Base-by-base conservation (phyloP, 306 rosid genomes). In the Glycine soja region DNA sequence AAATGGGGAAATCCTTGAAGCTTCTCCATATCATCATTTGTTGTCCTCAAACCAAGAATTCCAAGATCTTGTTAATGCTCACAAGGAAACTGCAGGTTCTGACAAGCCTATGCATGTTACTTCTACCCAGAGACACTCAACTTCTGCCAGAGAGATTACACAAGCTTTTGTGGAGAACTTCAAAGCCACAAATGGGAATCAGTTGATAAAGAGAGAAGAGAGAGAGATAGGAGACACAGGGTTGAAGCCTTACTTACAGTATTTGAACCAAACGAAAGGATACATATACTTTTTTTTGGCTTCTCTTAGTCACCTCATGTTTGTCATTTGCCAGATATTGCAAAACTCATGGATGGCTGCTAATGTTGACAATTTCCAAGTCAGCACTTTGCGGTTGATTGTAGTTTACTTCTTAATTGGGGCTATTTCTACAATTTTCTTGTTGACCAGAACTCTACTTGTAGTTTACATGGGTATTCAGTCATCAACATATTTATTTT, bases 261-360 rank as follows among this genome's bases (percentile, higher is more conserved):
- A 89, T 56, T n/a, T 89, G 78, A 89, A 87, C 40, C 87, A 79
- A 8, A 62, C 16, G 53, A 83, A 76, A 71, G 89, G 90, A 4
- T 83, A 78, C 61, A 50, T 85, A 42, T 53, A 75, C 81, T 79
- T 83, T 63, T 59, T 47, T 43, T 24, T 58, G 38, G 50, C 86
- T 19, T 30, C 70, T 3, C 10, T 87, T 58, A 9, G 71, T 52
- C 81, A 81, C 52, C 40, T 78, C 3, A 0, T 47, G 15, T 85
- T 89, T 56, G 54, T 79, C 8, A 14, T 72, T 10, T 66, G 88
- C 80, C 90, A 83, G 40, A 76, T 81, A n/a, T 3, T 79, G 12
- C 92, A 89, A 32, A 72, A 67, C 65, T 85, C 83, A 54, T 87
- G 86, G 89, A 78, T 89, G 86, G 92, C 90, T 78, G 70, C 76